A percentile compares a stretch with the other conserved stretches of the same genome.
phyloP scores from a whole-genome alignment of 768 basidiomycete genomes.

The Harrya chromipes region DNA sequence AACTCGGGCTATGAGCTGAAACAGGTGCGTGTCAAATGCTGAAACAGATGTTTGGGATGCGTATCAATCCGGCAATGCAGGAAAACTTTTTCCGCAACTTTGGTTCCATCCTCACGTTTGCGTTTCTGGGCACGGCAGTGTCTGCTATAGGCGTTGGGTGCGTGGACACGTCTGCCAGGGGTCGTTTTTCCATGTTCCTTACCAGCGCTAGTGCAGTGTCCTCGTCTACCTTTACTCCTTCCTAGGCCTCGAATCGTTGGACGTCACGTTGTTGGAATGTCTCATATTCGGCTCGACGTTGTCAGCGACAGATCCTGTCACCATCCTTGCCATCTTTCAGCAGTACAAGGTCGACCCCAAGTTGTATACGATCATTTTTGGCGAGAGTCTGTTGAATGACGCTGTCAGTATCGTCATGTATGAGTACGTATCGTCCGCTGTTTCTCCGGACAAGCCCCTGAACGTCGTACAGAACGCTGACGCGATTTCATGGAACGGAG shows the following conservation, averaged over 20 bases:
- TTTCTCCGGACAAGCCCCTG: neutral
- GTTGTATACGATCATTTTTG: constrained; percentile 95
- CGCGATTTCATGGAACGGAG: constrained; percentile 87
- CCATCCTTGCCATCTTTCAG: constrained; percentile 97
- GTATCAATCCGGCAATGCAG: constrained; percentile 36
- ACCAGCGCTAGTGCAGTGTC: constrained; percentile 63
- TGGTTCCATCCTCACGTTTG: constrained; percentile 91
- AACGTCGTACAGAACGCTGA: constrained; percentile 63
- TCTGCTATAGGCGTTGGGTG: constrained; percentile 97
- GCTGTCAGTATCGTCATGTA: constrained; percentile 99
- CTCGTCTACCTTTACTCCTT: constrained; percentile 94
- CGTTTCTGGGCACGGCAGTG: constrained; percentile 94
- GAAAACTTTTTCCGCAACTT: constrained; percentile 99
- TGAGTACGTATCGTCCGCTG: constrained; percentile 64
- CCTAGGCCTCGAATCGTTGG: constrained; percentile 85
- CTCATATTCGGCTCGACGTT: constrained; percentile 95
- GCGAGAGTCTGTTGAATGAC: constrained; percentile 95
- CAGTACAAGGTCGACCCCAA: constrained; percentile 99
- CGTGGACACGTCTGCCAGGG: constrained; percentile 16
- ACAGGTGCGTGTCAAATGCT: constrained; percentile 53
- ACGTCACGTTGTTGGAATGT: constrained; percentile 87
- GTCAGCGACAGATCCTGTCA: constrained; percentile 97
- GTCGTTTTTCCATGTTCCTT: constrained; percentile 26
- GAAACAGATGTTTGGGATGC: neutral
- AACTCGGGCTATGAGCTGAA: constrained; percentile 98